phyloP scores from a whole-genome alignment of 2,329 filamentous ascomycete genomes.

The Ophiostoma himal-ulmi region DNA sequence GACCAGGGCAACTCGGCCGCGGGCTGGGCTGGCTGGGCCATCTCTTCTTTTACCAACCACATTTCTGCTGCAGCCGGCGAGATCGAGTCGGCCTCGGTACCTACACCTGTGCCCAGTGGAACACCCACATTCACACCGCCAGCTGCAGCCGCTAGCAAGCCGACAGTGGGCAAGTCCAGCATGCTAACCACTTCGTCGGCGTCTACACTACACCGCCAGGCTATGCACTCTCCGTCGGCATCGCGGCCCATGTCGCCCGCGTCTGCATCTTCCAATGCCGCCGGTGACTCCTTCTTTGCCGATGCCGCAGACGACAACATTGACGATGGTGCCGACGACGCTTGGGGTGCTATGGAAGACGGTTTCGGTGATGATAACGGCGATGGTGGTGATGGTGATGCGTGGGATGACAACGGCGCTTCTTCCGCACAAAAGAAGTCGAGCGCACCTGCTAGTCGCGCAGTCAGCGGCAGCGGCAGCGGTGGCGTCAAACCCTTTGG shows the following conservation, averaged over 20 bases:
- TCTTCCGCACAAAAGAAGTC: constrained; percentile 29
- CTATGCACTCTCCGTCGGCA: constrained; percentile 45
- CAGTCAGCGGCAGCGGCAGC: constrained; percentile 25
- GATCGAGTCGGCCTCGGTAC: constrained; percentile 53
- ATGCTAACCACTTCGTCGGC: constrained; percentile 44
- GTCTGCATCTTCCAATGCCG: constrained; percentile 31
- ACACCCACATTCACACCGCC: constrained; percentile 6
- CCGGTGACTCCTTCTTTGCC: constrained; percentile 45
- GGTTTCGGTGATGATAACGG: constrained; percentile 37
- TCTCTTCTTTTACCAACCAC: constrained; percentile 97
- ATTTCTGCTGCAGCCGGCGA: constrained; percentile 77
- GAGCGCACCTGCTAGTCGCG: constrained; percentile 40
- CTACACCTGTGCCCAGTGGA: constrained; percentile 37
- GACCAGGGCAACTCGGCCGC: constrained; percentile 43
- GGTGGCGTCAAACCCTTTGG: constrained; percentile 48
- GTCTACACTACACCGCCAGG: constrained; percentile 56
- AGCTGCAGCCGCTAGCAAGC: constrained; percentile 23
- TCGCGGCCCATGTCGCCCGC: constrained; percentile 43
- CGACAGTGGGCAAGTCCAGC: constrained; percentile 37
- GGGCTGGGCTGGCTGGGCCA: constrained; percentile 89
- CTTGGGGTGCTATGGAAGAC: constrained; percentile 69
- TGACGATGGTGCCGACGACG: constrained; percentile 58
- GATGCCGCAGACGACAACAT: constrained; percentile 56
- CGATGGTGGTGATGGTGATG: constrained; percentile 28
- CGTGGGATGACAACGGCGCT: constrained; percentile 35